Evolutionary conservation across 2,329 filamentous ascomycete genomes (phyloP), one percentile per base, ranked within the genome.

Genomic region (Nemania serpens): DNA sequence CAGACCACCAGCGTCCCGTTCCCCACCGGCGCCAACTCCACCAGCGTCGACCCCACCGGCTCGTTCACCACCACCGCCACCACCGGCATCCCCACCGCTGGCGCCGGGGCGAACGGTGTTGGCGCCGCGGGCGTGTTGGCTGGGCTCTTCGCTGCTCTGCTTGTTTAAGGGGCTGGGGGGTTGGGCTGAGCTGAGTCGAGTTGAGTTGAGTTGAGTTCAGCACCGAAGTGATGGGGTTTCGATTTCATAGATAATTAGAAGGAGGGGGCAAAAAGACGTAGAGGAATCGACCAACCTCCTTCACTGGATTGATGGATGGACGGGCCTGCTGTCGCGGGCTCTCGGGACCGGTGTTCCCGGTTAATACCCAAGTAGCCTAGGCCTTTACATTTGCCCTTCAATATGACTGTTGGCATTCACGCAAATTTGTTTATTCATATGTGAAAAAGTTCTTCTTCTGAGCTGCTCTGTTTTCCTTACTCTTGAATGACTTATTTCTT

Each of bases 71-170:
- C 68, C 0, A 46, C 67, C 2, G 48, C 57, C 10, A n/a, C 58
- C 1, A 50, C 66, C 4, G 46, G 51, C 2, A 60, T 70, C 47
- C 53, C 62, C 15, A 71, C 68, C 0, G 69, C 60, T 12, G 69
- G 60, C 13, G 68, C 65, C 3, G 58, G 42, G 10, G 51, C 58
- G 0, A 63, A 66, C 33, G 65, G 61, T 2, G 63, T 66, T 10
- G 70, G 68, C 3, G 62, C 67, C 2, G 50, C 65, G 25, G 67
- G 69, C 3, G 36, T 69, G 17, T 18, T 71, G 7, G 68, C 66
- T 10, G 66, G 66, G 6, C 20, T 70, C 29, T 68, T 66, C 17
- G 68, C 67, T 34, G 59, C 67, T n/a, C 34, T 71, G 36, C 49
- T 72, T 17, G 52, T 71, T 15, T 70, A 59, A 62, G 17, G 34